Evolutionary conservation across 2,329 filamentous ascomycete species (phyloP).

Genomic region (Apiospora kogelbergensis): DNA sequence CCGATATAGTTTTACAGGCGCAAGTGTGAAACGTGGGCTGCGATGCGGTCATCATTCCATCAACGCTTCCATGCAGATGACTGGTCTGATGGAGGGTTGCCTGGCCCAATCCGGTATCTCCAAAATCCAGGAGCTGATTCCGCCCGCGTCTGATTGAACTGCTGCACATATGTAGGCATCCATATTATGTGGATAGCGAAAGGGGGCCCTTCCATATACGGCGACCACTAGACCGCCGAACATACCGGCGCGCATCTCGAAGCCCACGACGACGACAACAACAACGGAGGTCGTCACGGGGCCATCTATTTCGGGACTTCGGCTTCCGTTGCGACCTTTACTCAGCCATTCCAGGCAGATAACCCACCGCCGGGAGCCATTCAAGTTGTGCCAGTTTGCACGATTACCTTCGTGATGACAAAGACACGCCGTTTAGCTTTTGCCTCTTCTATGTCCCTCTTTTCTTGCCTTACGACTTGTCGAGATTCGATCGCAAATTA

Average conservation of each 20-base stretch:
- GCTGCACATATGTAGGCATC: too few species aligned
- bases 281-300: neutral
- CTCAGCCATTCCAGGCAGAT: neutral
- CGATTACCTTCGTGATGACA: neutral
- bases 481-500: constrained; percentile 1
- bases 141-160: neutral
- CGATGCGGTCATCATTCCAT: constrained; percentile 5
- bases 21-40: constrained; percentile 1
- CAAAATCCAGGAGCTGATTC: neutral
- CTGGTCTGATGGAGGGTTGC: neutral
- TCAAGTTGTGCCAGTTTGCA: neutral
- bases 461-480: too few species aligned
- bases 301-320: neutral
- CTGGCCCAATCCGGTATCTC: constrained; percentile 6
- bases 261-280: neutral
- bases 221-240: neutral
- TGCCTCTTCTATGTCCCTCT: neutral
- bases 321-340: neutral
- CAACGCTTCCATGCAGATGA: constrained; percentile 5
- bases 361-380: neutral
- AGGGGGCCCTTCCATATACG: neutral
- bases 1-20: neutral
- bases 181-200: neutral
- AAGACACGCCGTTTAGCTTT: neutral
- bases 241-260: neutral